Conservation (phyloP, 345 rosid species). For the Anacardium occidentale region DNA sequence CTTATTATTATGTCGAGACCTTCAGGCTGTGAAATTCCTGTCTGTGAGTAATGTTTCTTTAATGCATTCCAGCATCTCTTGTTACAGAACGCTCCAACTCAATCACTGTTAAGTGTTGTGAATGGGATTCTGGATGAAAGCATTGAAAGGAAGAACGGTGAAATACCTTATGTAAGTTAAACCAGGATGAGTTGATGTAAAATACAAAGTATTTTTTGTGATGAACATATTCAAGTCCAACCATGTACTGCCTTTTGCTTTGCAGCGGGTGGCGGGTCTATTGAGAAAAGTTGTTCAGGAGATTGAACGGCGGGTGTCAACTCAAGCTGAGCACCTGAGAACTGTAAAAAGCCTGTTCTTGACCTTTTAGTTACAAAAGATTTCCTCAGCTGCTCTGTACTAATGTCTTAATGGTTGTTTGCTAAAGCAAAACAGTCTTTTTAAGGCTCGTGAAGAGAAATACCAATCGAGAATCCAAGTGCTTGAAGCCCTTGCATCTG, state of each 20-base stretch:
- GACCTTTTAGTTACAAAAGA: neutral
- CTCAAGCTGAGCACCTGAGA: slow-evolving; percentile 93
- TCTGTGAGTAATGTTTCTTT: slow-evolving; percentile 2
- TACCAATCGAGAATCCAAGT: slow-evolving; percentile 77
- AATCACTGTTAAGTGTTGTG: slow-evolving; percentile 79
- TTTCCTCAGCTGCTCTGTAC: slow-evolving; percentile 13
- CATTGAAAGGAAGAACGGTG: slow-evolving; percentile 67
- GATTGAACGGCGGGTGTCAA: slow-evolving; percentile 93
- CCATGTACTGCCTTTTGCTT: slow-evolving; percentile 20
- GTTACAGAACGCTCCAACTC: slow-evolving; percentile 91
- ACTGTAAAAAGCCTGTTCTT: slow-evolving; percentile 50
- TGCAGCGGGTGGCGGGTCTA: slow-evolving; percentile 84
- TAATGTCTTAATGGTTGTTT: slow-evolving; percentile 18
- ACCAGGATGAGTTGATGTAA: neutral
- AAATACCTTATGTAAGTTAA: slow-evolving; percentile 79
- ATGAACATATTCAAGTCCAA: neutral
- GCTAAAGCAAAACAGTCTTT: slow-evolving; percentile 85
- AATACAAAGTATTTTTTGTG: neutral
- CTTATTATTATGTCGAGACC: neutral
- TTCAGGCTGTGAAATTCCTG: neutral
- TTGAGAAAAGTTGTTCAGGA: slow-evolving; percentile 89
- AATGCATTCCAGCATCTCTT: slow-evolving; percentile 25
- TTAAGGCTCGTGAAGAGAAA: slow-evolving; percentile 87
- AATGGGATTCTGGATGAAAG: slow-evolving; percentile 93
- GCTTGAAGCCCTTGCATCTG: slow-evolving; percentile 90